Evolutionary conservation across 495 filamentous ascomycete genomes (phyloP).

Genomic region (Lentithecium fluviatile): DNA sequence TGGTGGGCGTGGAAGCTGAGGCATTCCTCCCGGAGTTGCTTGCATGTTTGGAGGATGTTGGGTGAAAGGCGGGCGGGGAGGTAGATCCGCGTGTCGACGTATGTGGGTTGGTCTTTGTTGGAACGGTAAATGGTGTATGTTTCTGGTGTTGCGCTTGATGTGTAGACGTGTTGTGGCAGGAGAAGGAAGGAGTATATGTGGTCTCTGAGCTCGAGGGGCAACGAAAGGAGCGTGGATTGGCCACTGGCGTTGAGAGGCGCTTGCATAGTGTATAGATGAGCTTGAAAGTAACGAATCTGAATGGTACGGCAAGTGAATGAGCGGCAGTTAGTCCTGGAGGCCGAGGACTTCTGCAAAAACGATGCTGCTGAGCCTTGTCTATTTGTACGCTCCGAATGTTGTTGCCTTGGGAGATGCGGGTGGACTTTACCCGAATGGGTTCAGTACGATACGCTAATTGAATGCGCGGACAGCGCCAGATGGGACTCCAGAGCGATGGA

Average conservation of each 20-base stretch:
- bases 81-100: constrained; percentile 24
- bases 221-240: constrained; percentile 2
- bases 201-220: constrained; percentile 31
- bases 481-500: no score
- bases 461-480: no score
- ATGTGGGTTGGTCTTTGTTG: not conserved
- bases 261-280: not conserved
- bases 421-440: no score
- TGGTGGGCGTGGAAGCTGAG: constrained; percentile 2
- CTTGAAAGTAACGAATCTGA: no score
- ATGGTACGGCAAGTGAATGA: no score
- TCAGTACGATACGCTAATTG: no score
- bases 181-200: constrained; percentile 18
- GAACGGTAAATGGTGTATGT: not conserved
- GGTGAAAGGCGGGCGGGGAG: constrained; percentile 11
- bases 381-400: no score
- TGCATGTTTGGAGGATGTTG: constrained; percentile 21
- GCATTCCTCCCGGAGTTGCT: constrained; percentile 18
- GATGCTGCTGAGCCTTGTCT: no score
- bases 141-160: not conserved
- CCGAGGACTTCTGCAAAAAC: no score
- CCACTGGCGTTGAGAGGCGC: not conserved
- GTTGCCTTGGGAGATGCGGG: no score
- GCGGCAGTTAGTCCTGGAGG: no score
- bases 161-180: constrained; percentile 17